Evolutionary conservation across 139 green algal genomes (phyloP), one percentile per base, ranked within the genome.

Genomic region (Tetraselmis chui): DNA sequence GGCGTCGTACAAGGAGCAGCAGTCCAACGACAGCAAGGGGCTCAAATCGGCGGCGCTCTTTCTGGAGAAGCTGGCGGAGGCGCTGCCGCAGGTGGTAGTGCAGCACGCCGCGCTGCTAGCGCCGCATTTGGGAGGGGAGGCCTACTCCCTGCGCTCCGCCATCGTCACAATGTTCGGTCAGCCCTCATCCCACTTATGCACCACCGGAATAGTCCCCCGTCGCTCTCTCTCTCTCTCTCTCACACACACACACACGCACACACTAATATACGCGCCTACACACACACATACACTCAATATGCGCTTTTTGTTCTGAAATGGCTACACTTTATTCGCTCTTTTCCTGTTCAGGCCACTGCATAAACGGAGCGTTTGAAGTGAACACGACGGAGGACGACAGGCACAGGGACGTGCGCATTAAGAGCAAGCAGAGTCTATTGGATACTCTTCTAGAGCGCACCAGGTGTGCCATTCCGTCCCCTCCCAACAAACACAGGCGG

Each of bases 361-460:
- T 93, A 2, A 76, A 86, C 29, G 80, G 78, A 25, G 89, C 79
- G 5, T 89, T 84, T 81, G 87, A 87, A 30, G 59, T 74, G 2
- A 23, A 58, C 23, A 32, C 58, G 23, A 28, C 32, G 58, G 29
- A 31, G 45, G 45, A 67, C 18, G 45, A 67, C 45, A 5, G 45
- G 11, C 5, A 67, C 45, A 5, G 45, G 11, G 45, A 67, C 18
- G 45, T 18, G 45, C 85, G 90, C 29, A 85, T 97, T 58, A 83
- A 88, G 1, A 85, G 81, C 59, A 97, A 97, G 86, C 90, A 96
- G 79, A 80, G 84, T 22, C 86, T 97, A 79, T 88, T 97, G 81
- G 90, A 93, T 24, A 79, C 92, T 28, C 85, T 97, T 30, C 76
- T 90, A 32, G 91, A 94, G 59, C 87, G 94, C 31, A 86, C 85